Percentiles rank a stretch among this genome's conserved stretches.
Evolutionary conservation across 164 flowering plant genomes (phyloP).

Genomic region (Paratinospora sagittata): DNA sequence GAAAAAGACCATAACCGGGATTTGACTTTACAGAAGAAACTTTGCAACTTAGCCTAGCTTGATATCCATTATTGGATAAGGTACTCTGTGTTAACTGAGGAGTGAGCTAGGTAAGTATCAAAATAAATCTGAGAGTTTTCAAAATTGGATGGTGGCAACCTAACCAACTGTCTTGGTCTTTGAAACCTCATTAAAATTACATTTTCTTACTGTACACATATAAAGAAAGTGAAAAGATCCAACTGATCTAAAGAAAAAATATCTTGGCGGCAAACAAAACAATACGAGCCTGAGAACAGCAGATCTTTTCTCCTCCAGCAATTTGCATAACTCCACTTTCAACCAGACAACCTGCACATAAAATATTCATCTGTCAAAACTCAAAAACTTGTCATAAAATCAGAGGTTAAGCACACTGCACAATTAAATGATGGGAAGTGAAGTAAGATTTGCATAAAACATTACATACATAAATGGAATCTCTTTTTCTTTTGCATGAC

Average conservation of each 20-base stretch:
- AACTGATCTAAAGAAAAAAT: background rate
- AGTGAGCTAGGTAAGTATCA: background rate
- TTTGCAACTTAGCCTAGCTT: background rate
- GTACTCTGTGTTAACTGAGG: background rate
- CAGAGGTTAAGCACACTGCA: conserved; percentile 73
- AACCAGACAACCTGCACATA: conserved; percentile 64
- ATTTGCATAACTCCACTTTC: conserved; percentile 80
- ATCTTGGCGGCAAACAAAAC: background rate
- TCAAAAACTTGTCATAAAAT: conserved; percentile 45
- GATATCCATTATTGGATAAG: background rate
- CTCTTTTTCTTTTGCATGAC: background rate
- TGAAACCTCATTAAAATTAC: background rate
- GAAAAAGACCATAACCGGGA: background rate
- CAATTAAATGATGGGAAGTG: background rate
- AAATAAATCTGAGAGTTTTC: background rate
- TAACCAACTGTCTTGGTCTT: background rate
- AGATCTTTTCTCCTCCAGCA: conserved; percentile 88
- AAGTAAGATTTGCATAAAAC: background rate
- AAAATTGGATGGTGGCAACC: background rate
- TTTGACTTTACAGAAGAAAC: background rate
- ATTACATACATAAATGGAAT: background rate
- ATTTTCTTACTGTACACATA: background rate
- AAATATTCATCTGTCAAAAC: conserved; percentile 16
- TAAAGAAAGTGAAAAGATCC: background rate
- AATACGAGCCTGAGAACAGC: conserved; percentile 61